Evolutionary conservation across 345 rosid genomes (phyloP), one percentile per base, ranked within the genome.

Genomic region (Gossypium bickii): DNA sequence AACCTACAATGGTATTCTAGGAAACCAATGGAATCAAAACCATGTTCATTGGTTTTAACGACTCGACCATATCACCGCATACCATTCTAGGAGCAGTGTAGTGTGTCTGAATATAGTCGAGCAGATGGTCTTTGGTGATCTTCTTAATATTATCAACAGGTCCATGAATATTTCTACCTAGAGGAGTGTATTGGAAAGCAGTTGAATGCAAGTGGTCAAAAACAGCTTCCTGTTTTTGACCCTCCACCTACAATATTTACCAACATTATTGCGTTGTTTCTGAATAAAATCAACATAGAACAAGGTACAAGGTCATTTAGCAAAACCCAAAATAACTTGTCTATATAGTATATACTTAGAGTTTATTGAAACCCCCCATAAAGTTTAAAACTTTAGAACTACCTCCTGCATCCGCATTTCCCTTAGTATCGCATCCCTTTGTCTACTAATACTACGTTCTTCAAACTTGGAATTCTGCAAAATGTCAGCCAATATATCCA

Each of bases 71-170:
- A 53, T 53, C 2, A n/a, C 10, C 18, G 22, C 55, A 67, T 90
- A 96, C 97, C 97, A 91, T 93, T 84, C 99, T 86, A 45, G 99
- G 97, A 80, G 99, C 98, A 16, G 99, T 88, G 82, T 93, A 96
- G 80, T 96, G 99, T 43, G 98, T 92, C 71, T 87, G 85, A 59
- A 96, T 93, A 76, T 96, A 96, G 79, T 82, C 84, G 81, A 89
- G 91, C 29, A 96, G 92, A 81, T 96, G 84, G 58, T 80, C 88
- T 76, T 85, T 89, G 67, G 97, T 86, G 74, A 96, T 96, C 2
- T 97, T 81, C 87, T 72, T 86, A 74, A 96, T 80, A 76, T 96
- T 96, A 76, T 88, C 81, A 79, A 97, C 97, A 78, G 97, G 87
- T 79, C 99, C 99, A 2, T 93, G 89, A 82, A 96, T 96, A 71